These are phyloP conservation scores for Lipomyces chichibuensis DNA, from an alignment of 805 yeast genomes.

Conservation along the genomic window DNA sequence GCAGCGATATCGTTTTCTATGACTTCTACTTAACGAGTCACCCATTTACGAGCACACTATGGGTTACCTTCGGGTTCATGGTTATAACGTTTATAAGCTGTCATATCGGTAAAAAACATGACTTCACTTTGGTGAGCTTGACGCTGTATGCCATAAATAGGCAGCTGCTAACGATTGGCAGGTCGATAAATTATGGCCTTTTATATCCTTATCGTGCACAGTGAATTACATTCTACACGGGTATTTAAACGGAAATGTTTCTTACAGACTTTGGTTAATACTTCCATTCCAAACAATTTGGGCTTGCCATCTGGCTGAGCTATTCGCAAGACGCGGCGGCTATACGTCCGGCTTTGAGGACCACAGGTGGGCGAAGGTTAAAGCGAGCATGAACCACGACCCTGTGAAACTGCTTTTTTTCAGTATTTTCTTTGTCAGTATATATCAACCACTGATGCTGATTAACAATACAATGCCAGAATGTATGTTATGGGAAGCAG, in stretches of 20 bases:
- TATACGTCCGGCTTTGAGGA: slow-evolving; percentile 19
- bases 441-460: slow-evolving; percentile 19
- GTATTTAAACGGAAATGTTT: not conserved
- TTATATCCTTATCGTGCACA: slow-evolving; percentile 11
- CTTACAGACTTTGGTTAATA: not conserved
- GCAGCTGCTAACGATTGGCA: not conserved
- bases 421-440: slow-evolving; percentile 13
- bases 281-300: slow-evolving; percentile 17
- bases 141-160: not conserved
- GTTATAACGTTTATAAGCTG: slow-evolving; percentile 18
- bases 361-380: slow-evolving; percentile 18
- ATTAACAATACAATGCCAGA: slow-evolving; percentile 16
- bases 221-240: slow-evolving; percentile 19
- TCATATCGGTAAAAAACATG: slow-evolving; percentile 17
- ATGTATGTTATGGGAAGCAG: slow-evolving; percentile 5
- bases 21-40: slow-evolving; percentile 16
- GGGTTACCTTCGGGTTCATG: not conserved
- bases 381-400: slow-evolving; percentile 11
- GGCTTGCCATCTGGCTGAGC: slow-evolving; percentile 19
- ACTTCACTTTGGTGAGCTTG: slow-evolving; percentile 16
- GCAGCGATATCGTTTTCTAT: not conserved
- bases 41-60: slow-evolving; percentile 15
- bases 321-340: slow-evolving; percentile 25
- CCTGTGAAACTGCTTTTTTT: slow-evolving; percentile 11
- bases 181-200: slow-evolving; percentile 30